Evolutionary conservation across 2,329 filamentous ascomycete species (phyloP), one percentile per base, ranked within the genome.

Genomic region (Alternaria sp.): DNA sequence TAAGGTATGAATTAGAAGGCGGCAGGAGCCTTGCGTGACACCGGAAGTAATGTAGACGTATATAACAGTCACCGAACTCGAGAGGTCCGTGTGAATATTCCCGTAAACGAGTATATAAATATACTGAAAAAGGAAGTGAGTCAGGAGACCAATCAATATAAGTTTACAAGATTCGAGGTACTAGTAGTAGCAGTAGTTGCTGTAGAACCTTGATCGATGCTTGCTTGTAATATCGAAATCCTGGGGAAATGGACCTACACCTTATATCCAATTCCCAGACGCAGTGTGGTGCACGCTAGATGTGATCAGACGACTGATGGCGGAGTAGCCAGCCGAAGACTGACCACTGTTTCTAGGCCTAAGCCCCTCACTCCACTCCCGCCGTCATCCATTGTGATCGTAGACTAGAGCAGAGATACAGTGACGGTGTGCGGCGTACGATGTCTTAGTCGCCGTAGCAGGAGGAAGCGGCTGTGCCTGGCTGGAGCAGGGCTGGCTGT

Each of bases 391-490:
- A 16, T 25, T 12, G 20, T 54, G 12, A 11, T 25, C 9, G 48
- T 54, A n/a, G 25, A 32, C 46, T 50, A 50, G 20, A 50, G 46
- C 52, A 28, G 28, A 54, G 41, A 58, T 46, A 41, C 32, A 48
- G 34, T 30, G 41, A 36, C 49, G 25, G 41, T 20, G 49, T 53
- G 55, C 40, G 41, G 49, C 41, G 49, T 51, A 41, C 46, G 16
- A 41, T 52, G 54, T 41, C 36, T 32, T 44, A 20, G 54, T 44
- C 50, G 50, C 56, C 28, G 34, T 41, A 34, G 18, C 43, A 28
- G 22, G 38, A 40, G 20, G 16, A 25, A 30, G 53, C 57, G 45
- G 57, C 45, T 49, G 57, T 36, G 44, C 52, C 57, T 60, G 50
- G 50, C 43, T 54, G 34, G 30, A 48, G 50, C 43, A 59, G 22